Percentiles rank a stretch among this genome's conserved stretches.
These are phyloP conservation scores for Musa beccarii DNA, from an alignment of 176 grass and related monocot species.

Conservation along the genomic window DNA sequence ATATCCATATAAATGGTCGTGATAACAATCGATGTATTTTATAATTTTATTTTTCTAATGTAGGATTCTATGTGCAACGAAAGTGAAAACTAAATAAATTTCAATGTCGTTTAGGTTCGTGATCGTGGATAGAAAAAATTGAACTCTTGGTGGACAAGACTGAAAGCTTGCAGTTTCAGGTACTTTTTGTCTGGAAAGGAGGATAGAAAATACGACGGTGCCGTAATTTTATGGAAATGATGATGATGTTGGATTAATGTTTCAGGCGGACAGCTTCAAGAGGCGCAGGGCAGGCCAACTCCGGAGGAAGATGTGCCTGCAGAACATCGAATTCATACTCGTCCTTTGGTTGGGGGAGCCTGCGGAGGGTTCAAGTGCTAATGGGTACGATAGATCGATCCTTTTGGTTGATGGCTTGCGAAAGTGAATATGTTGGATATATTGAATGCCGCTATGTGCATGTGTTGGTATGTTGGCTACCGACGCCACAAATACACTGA, in stretches of 20 bases:
- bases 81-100: not conserved
- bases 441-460: not conserved
- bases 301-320: conserved; percentile 94
- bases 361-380: not conserved
- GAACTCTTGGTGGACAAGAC: conserved; percentile 94
- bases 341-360: conserved; percentile 45
- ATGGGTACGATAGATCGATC: not conserved
- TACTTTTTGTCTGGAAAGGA: conserved; percentile 11
- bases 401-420: not conserved
- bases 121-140: conserved; percentile 95
- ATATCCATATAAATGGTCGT: not conserved
- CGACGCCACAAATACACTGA: too few relatives aligned
- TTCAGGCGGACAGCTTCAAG: conserved; percentile 90
- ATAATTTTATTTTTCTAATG: not conserved
- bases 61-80: not conserved
- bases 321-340: conserved; percentile 81
- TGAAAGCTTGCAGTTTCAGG: conserved; percentile 87
- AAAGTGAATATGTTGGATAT: not conserved
- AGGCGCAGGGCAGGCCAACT: conserved; percentile 95
- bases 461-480: not conserved
- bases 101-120: conserved; percentile 49
- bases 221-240: not conserved
- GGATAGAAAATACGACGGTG: not conserved
- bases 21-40: not conserved
- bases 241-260: conserved; percentile 10